These are phyloP conservation scores for Citeromyces matritensis DNA, from an alignment of 805 yeast genomes.

Conservation along the genomic window DNA sequence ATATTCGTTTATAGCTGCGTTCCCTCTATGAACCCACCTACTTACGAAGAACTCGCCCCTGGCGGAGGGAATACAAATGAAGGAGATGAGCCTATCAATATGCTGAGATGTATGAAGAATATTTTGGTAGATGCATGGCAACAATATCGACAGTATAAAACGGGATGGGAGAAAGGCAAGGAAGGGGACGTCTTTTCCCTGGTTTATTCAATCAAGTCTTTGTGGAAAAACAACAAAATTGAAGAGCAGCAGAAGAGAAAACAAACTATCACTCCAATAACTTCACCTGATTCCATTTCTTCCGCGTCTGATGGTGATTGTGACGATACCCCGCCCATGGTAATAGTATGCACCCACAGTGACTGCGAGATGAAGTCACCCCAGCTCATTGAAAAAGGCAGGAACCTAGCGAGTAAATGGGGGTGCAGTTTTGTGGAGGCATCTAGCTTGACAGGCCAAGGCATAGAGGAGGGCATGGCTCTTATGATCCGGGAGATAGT, in stretches of 20 bases:
- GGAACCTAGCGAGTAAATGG: constrained; percentile 43
- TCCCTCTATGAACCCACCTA: constrained; percentile 49
- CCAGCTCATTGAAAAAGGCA: constrained; percentile 39
- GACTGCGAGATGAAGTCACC: constrained; percentile 48
- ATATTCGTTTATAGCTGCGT: constrained; percentile 54
- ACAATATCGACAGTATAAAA: constrained; percentile 41
- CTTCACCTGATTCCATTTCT: background rate
- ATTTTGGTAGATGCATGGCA: constrained; percentile 64
- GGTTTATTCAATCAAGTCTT: constrained; percentile 36
- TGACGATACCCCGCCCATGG: constrained; percentile 38
- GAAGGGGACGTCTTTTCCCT: constrained; percentile 56
- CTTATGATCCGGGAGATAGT: constrained; percentile 44
- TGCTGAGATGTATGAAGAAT: constrained; percentile 30
- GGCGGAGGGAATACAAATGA: background rate
- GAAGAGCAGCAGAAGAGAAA: background rate
- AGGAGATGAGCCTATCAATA: constrained; percentile 13
- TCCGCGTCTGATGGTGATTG: background rate
- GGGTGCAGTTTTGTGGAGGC: constrained; percentile 47
- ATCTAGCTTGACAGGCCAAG: constrained; percentile 31
- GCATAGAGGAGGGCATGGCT: constrained; percentile 42
- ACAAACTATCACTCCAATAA: constrained; percentile 1
- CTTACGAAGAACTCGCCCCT: constrained; percentile 17
- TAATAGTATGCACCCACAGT: constrained; percentile 51
- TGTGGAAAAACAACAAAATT: constrained; percentile 30
- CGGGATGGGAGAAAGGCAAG: constrained; percentile 44